Base-by-base conservation (phyloP, 2,329 filamentous ascomycete genomes). In the Thielaviopsis populi region DNA sequence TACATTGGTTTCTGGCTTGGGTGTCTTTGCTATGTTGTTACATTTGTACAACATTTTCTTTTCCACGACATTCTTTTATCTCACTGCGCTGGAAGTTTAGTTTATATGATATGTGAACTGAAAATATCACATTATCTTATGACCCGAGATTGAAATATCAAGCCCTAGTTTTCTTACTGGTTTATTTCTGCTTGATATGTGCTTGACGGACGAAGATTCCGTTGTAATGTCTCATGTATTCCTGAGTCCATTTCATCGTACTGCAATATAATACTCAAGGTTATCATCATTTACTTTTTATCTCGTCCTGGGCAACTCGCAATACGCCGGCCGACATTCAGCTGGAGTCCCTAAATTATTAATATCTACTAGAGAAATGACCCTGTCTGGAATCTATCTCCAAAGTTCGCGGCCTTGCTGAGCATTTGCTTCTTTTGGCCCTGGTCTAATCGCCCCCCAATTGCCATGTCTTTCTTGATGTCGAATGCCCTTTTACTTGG, bases 401-500 rank as follows among this genome's bases (percentile, higher is more conserved):
- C 85, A 74, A 96, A 96, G 70, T 91, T 87, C 17, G 85, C 83
- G 3, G 90, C 88, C 71, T 87, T 87, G 68, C 83, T 87, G 66
- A 96, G 73, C 77, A 97, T 77, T 69, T 96, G 88, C 69, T 83
- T 83, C 69, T 86, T 83, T 76, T 96, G 85, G 42, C 85, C 80
- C 68, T 84, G 78, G 30, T 84, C 87, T 62, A 96, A 83, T 70
- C 83, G 84, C 19, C 83, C 83, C 8, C 86, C 86, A 1, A 89
- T 76, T 46, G 83, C 87, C 83, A 97, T 96, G 73, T 97, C 94
- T 76, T 96, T 97, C 73, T 96, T 89, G 67, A 85, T 81, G 75
- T 96, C 90, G 74, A 97, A 97, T 0, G 83, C 87, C 66, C 92
- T 80, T 74, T 88, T 87, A 73, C 90, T 96, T 0, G 94, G 92